A percentile compares a stretch with the other conserved stretches of the same genome.
phyloP scores from a whole-genome alignment of 805 yeast genomes.

The Metschnikowia picachoensis region DNA sequence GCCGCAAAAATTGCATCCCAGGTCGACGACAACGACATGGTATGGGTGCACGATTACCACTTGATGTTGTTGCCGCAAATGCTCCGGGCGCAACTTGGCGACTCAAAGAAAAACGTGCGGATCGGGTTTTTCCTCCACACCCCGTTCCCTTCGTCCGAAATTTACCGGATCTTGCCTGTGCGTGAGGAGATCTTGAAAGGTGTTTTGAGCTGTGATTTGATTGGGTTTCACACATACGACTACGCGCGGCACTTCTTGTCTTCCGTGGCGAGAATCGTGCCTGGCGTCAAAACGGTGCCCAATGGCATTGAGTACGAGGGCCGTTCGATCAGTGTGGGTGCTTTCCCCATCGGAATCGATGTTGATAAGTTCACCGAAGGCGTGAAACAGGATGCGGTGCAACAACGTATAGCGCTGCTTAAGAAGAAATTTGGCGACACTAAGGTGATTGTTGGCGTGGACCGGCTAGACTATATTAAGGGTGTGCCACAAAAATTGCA shows the following conservation, averaged over 20 bases:
- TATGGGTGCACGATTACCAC: conserved; percentile 99
- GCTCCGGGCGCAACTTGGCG: conserved; percentile 61
- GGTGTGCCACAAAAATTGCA: conserved; percentile 98
- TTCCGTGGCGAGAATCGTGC: conserved; percentile 76
- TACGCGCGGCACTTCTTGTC: conserved; percentile 94
- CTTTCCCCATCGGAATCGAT: conserved; percentile 99
- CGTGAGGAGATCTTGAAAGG: conserved; percentile 89
- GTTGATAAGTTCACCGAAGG: conserved; percentile 88
- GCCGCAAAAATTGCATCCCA: conserved; percentile 68
- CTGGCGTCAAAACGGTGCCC: conserved; percentile 76
- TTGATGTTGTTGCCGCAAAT: conserved; percentile 91
- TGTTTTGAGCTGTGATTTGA: conserved; percentile 86
- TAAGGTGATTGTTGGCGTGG: conserved; percentile 94
- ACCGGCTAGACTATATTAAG: conserved; percentile 91
- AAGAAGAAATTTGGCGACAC: conserved; percentile 64
- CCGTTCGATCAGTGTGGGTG: conserved; percentile 81
- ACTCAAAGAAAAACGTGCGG: conserved; percentile 51
- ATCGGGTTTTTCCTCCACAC: conserved; percentile 95
- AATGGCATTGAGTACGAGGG: conserved; percentile 82
- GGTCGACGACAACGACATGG: conserved; percentile 76
- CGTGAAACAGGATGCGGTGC: conserved; percentile 57
- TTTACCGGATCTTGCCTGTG: conserved; percentile 92
- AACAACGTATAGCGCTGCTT: conserved; percentile 60
- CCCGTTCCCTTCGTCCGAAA: conserved; percentile 96
- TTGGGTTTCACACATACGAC: conserved; percentile 99